phyloP scores from a whole-genome alignment of 2,329 filamentous ascomycete genomes.

The Akanthomyces lecanii region DNA sequence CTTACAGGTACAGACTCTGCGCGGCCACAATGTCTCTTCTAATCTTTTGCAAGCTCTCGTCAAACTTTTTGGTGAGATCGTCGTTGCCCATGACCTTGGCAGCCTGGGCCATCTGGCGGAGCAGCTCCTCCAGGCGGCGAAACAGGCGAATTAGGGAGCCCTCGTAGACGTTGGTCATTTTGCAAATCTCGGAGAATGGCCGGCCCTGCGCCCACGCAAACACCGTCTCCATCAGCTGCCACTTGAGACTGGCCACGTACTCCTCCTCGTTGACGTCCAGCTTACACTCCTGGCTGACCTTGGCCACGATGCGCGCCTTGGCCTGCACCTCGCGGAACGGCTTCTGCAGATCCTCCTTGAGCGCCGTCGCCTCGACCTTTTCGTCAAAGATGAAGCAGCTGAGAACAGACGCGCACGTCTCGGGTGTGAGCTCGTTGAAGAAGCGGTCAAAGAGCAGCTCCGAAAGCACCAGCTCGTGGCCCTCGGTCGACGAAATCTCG shows the following conservation, averaged over 20 bases:
- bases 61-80: conserved; percentile 88
- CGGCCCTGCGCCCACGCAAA: conserved; percentile 86
- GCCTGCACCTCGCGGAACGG: conserved; percentile 81
- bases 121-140: conserved; percentile 86
- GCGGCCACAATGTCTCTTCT: conserved; percentile 91
- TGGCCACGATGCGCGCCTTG: conserved; percentile 83
- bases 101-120: conserved; percentile 92
- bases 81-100: conserved; percentile 98
- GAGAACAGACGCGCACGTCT: conserved; percentile 79
- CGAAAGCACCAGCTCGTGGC: conserved; percentile 87
- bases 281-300: conserved; percentile 93
- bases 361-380: conserved; percentile 72
- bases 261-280: conserved; percentile 91
- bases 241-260: conserved; percentile 85
- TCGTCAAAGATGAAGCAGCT: conserved; percentile 98
- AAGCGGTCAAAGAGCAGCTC: conserved; percentile 95
- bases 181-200: conserved; percentile 90
- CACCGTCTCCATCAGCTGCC: conserved; percentile 95
- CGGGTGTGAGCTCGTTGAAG: conserved; percentile 91
- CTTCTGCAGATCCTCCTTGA: conserved; percentile 82
- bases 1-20: conserved; percentile 86
- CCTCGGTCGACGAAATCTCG: conserved; percentile 87
- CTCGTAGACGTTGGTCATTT: conserved; percentile 99
- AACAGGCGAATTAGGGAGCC: conserved; percentile 94
- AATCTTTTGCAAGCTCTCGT: conserved; percentile 78